Base-by-base conservation (phyloP, 768 basidiomycete species). In the Agrocybe pediades region DNA sequence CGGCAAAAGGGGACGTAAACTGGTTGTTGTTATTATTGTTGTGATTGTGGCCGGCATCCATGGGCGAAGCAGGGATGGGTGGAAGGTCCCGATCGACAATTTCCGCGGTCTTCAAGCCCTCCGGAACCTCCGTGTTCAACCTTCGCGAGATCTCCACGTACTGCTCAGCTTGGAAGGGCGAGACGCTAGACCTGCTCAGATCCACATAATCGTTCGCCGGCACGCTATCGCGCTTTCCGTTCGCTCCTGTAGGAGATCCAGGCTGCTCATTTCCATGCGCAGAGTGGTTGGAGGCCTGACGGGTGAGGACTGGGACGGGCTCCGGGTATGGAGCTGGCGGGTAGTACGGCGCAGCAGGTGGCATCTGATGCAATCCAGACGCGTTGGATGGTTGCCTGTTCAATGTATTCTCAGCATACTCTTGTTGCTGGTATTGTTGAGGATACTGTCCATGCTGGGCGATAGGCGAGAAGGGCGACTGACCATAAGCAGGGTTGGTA, bases 131-230 rank as follows among this genome's bases (percentile, higher is more conserved):
- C 4, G 70, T 62, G 53, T 82, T 78, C 36, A 91, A 66, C 17
- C 73, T 79, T 60, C 78, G 74, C 5, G 85, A 81, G 51, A 90
- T 89, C 61, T 86, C 88, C 17, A 76, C 81, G 61, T 90, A 90
- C 65, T 91, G 90, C 0, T 76, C 78, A 36, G 86, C 88, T 63
- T 91, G 89, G 77, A 78, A 88, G 0, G 88, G 88, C 2, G 87
- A 84, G 2, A 89, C 81, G 60, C 87, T 88, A 16, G 84, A 83
- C 41, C 89, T 78, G 63, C 70, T 73, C 39, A 91, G 73, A 60
- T 90, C 85, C 30, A 84, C 75, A 51, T 90, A 89, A 55, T 84
- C 80, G 9, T 72, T 62, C 3, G 68, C 64, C 17, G 70, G 62
- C 17, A 60, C 29, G 21, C 52, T 61, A 27, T 55, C 58, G 25